Evolutionary conservation across 1,139 yeast genomes (phyloP), one percentile per base, ranked within the genome.

Genomic region (Yamadazyma buinensis): DNA sequence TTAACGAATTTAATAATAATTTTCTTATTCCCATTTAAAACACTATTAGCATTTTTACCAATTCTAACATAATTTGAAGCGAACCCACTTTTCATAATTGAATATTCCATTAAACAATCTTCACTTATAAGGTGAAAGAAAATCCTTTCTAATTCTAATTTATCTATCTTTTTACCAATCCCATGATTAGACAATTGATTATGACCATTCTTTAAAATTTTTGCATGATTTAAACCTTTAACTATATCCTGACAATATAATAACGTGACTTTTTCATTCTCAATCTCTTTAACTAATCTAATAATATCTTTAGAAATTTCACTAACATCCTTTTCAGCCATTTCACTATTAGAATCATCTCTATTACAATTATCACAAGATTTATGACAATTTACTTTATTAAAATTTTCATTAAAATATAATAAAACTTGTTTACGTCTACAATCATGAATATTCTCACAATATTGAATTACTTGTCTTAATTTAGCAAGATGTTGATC

Each of bases 391-490:
- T 72, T 62, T 20, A 60, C 62, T 4, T 85, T 72, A 46, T 84
- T 77, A 54, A 90, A 90, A 7, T 65, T 64, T 52, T 92, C 99
- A 54, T 85, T 85, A 61, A 92, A 92, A 54, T 90, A 92, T 35
- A 85, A 92, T 35, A 92, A 64, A 5, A 92, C 95, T 47, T 88
- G 90, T 51, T 80, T 76, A 41, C 98, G 71, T 40, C 98, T 75
- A 55, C 99, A 92, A 57, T 90, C 97, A 5, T 88, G 80, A 6
- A 75, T 72, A 58, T 92, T 92, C 43, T 90, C 96, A 61, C 98
- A 92, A 53, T 88, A 94, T 51, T 85, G 92, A 41, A 85, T 77
- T 20, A 92, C 97, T 46, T 86, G 90, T 37, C 86, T 72, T 43
- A 92, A 64, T 54, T 87, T 84, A 23, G 79, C 75, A 42, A 80